Conservation (phyloP, 2,329 filamentous ascomycete species). For the Calonectria pseudoturangicola region DNA sequence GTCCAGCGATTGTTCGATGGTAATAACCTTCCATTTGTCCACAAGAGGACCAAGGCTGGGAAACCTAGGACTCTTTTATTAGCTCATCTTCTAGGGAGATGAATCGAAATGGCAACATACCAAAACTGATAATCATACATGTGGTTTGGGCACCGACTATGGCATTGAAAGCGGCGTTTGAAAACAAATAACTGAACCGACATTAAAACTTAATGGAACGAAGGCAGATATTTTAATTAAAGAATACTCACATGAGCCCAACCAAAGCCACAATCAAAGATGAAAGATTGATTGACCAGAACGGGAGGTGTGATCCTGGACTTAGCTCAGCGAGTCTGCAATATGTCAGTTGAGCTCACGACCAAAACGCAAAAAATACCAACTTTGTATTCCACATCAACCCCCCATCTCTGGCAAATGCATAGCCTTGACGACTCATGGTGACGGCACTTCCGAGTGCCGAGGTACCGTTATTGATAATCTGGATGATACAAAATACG, state of each 20-base stretch:
- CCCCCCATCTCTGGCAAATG: slow-evolving; percentile 28
- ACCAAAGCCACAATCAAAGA: slow-evolving; percentile 19
- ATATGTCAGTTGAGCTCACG: background rate
- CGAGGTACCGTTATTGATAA: slow-evolving; percentile 1
- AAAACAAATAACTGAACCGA: slow-evolving; percentile 23
- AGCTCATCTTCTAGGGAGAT: too few relatives aligned
- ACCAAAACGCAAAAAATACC: background rate
- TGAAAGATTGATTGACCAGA: slow-evolving; percentile 30
- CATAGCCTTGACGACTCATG: slow-evolving; percentile 16
- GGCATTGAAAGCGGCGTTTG: slow-evolving; percentile 26
- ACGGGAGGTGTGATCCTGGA: background rate
- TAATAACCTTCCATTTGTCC: too few relatives aligned
- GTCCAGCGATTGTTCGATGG: too few relatives aligned
- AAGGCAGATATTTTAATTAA: too few relatives aligned
- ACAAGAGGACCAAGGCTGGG: too few relatives aligned
- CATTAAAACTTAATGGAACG: too few relatives aligned
- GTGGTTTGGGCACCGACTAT: slow-evolving; percentile 20
- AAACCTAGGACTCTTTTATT: too few relatives aligned
- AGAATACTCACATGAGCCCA: slow-evolving; percentile 20
- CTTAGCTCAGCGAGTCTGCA: background rate
- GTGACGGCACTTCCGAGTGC: background rate
- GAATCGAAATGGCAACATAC: background rate
- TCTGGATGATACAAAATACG: slow-evolving; percentile 14
- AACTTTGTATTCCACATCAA: slow-evolving; percentile 20
- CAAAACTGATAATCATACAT: slow-evolving; percentile 30